phyloP scores from a whole-genome alignment of 2,329 filamentous ascomycete species.

The Tolypocladium nubicola region DNA sequence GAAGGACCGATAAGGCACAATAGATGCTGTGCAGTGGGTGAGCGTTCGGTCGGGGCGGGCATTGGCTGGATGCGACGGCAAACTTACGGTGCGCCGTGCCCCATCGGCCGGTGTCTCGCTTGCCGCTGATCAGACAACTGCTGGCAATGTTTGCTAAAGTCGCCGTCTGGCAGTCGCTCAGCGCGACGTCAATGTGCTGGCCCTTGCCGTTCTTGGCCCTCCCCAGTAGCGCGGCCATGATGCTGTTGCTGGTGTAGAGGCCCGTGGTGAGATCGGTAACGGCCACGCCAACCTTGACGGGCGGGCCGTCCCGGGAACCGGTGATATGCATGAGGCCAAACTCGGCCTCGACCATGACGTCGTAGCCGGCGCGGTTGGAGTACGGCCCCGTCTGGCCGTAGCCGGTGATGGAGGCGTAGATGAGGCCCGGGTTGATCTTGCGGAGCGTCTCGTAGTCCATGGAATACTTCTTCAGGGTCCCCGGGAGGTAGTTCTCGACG shows the following conservation, averaged over 20 bases:
- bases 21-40: conserved; percentile 58
- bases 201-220: conserved; percentile 66
- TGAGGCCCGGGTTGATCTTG: conserved; percentile 72
- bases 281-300: conserved; percentile 94
- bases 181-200: conserved; percentile 82
- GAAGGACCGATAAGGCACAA: conserved; percentile 89
- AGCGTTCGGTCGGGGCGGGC: background rate
- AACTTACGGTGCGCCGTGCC: conserved; percentile 86
- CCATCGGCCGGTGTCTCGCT: conserved; percentile 85
- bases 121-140: conserved; percentile 76
- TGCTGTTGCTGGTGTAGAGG: conserved; percentile 86
- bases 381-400: conserved; percentile 96
- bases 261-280: conserved; percentile 95
- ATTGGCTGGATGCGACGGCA: background rate
- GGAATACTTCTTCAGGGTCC: conserved; percentile 76
- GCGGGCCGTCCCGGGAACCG: conserved; percentile 73
- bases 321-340: conserved; percentile 99
- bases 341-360: conserved; percentile 98
- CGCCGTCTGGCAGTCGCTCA: conserved; percentile 92
- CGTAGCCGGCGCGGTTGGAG: conserved; percentile 79
- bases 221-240: conserved; percentile 85
- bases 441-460: conserved; percentile 79
- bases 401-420: conserved; percentile 94
- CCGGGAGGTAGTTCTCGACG: conserved; percentile 94
- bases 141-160: conserved; percentile 93